Conservation (phyloP, 352 stramenopile species). For the Globisporangium nagaii region DNA sequence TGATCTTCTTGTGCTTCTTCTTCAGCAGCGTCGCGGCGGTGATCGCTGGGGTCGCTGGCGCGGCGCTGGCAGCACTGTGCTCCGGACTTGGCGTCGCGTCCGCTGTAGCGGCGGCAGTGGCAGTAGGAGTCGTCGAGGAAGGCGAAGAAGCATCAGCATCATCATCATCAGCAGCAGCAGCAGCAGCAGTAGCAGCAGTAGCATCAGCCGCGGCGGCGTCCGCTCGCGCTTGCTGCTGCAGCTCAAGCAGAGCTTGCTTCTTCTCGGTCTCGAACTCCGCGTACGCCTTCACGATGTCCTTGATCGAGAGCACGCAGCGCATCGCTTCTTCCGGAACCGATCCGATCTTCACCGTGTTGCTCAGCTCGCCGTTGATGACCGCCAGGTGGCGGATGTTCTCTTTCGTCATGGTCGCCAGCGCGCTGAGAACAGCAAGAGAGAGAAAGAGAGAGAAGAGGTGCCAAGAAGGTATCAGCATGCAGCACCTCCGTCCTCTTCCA, state of each 20-base stretch:
- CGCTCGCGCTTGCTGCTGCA: constrained; percentile 3
- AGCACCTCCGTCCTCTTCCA: too few relatives aligned
- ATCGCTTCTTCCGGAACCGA: constrained; percentile 79
- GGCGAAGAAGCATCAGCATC: not conserved
- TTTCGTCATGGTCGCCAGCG: constrained; percentile 82
- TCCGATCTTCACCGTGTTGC: constrained; percentile 61
- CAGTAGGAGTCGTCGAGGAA: not conserved
- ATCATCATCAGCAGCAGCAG: not conserved
- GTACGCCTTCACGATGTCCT: constrained; percentile 78
- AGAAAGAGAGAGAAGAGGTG: not conserved
- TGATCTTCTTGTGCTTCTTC: constrained; percentile 81
- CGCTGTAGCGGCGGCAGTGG: not conserved
- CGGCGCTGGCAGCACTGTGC: not conserved
- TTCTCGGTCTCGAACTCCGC: constrained; percentile 61
- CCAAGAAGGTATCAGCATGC: too few relatives aligned
- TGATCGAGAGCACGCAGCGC: constrained; percentile 82
- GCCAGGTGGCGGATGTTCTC: constrained; percentile 82
- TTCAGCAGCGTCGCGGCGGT: constrained; percentile 51
- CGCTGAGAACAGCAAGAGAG: constrained; percentile 30
- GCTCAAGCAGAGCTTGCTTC: constrained; percentile 13
- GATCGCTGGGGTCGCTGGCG: constrained; percentile 11
- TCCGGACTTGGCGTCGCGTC: not conserved
- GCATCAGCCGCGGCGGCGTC: not conserved
- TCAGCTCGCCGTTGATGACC: constrained; percentile 75
- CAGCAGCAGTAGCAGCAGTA: not conserved